A percentile compares a stretch with the other conserved stretches of the same genome.
phyloP scores from a whole-genome alignment of 2,329 filamentous ascomycete genomes.

The Ilyonectria robusta region DNA sequence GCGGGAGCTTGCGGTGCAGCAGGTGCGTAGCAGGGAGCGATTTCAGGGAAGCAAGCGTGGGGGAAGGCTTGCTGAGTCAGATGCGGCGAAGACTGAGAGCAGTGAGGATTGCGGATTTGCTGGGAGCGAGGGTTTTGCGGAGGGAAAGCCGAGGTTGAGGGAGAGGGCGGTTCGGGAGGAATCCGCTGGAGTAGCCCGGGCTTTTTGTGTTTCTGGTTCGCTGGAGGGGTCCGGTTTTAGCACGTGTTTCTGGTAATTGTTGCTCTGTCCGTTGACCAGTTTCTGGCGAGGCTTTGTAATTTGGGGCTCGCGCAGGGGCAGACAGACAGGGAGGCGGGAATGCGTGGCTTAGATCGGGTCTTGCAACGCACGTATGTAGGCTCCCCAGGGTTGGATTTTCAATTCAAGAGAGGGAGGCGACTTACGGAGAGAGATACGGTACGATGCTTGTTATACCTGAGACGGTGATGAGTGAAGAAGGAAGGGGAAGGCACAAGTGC shows the following conservation, averaged over 20 bases:
- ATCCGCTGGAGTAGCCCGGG: conserved; percentile 14
- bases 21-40: conserved; percentile 27
- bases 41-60: conserved; percentile 38
- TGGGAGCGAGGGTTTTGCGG: conserved; percentile 10
- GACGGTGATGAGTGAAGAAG: neutral
- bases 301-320: conserved; percentile 6
- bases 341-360: conserved; percentile 10
- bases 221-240: conserved; percentile 6
- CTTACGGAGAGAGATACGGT: neutral
- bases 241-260: conserved; percentile 19
- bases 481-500: neutral
- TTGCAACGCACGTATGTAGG: neutral
- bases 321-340: conserved; percentile 8
- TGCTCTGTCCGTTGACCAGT: neutral
- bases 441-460: neutral
- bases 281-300: conserved; percentile 18
- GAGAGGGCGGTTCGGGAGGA: conserved; percentile 11
- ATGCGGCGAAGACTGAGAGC: neutral
- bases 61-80: conserved; percentile 29
- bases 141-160: conserved; percentile 29
- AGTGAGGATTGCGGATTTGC: neutral
- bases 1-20: conserved; percentile 28
- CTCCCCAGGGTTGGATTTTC: neutral
- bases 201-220: conserved; percentile 5
- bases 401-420: neutral